Base-by-base conservation (phyloP, 1,284 basidiomycete species). In the Erythrobasidium hasegawianum region DNA sequence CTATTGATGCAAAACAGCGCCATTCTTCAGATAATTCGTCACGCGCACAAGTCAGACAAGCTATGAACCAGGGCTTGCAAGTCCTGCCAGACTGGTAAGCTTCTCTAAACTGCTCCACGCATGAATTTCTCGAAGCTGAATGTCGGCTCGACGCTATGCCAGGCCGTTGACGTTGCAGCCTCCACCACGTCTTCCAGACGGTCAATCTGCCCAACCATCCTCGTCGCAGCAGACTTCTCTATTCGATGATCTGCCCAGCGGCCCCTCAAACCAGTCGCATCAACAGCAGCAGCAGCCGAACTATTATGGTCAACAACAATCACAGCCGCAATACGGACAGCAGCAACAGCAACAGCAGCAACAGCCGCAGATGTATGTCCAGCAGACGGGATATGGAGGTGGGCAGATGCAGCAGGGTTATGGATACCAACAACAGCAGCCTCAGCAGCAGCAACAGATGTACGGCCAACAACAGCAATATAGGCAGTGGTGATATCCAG, bases 81-180 rank as follows among this genome's bases (percentile, higher is more conserved):
- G 47, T 43, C 38, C 38, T 65, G n/a, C 62, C 62, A 22, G 62
- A 65, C 22, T 65, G 62, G 62, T 65, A 27, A n/a, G n/a, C n/a
- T n/a, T n/a, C n/a, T n/a, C n/a, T n/a, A n/a, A n/a, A n/a, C n/a
- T n/a, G n/a, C n/a, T n/a, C n/a, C n/a, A n/a, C n/a, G n/a, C n/a
- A n/a, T n/a, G n/a, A n/a, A n/a, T n/a, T n/a, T n/a, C n/a, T n/a
- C n/a, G n/a, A n/a, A n/a, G n/a, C n/a, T n/a, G n/a, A n/a, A n/a
- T n/a, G n/a, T n/a, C n/a, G n/a, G n/a, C n/a, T n/a, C n/a, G n/a
- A n/a, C n/a, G n/a, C n/a, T n/a, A n/a, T n/a, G n/a, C n/a, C n/a
- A 65, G 62, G 62, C 62, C 62, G 10, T 38, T 65, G 4, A 65
- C 55, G 13, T 49, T 65, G 16, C 55, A 65, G 29, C 11, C 62